Base-by-base conservation (phyloP, 2,329 filamentous ascomycete species). In the Davidsoniella eucalypti region DNA sequence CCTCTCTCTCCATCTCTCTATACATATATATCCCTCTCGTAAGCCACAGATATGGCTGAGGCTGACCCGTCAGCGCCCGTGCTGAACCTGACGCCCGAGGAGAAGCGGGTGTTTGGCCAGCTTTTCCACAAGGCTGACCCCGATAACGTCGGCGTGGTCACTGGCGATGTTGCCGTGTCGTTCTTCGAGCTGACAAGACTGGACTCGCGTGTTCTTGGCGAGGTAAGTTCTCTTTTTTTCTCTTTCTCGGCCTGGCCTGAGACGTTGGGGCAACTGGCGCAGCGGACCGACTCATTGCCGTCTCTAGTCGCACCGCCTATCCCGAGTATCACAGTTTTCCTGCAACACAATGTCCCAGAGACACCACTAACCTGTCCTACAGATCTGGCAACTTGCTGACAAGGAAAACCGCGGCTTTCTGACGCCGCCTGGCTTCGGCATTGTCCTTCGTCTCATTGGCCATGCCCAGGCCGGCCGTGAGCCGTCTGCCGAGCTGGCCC, bases 341-440 rank as follows among this genome's bases (percentile, higher is more conserved):
- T 41, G 14, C 16, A 41, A 33, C 6, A 33, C 26, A 33, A 33
- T 33, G 26, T 8, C 10, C 26, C 26, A 9, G 5, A 33, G 10
- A 33, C 26, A 21, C 39, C 36, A 44, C 45, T 46, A 48, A 43
- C 43, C 9, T 7, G 33, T 18, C 26, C 26, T 17, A 21, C 65
- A 94, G 84, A 96, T 98, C 73, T 98, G 92, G 92, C 90, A 96
- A 68, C 92, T 98, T 64, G 90, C 92, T 58, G 92, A 98, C 69
- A 87, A 78, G 57, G 90, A 96, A 69, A 98, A 98, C 69, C 80
- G 88, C 56, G 92, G 92, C 48, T 84, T 96, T 57, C 71, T 98
- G 57, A 95, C 88, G 33, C 87, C 87, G 17, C 78, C 87, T 40
- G 92, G 90, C 62, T 98, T 98, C 67, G 86, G 88, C 54, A 78